phyloP scores from a whole-genome alignment of 2,329 filamentous ascomycete genomes.

The Diplodia sapinea region DNA sequence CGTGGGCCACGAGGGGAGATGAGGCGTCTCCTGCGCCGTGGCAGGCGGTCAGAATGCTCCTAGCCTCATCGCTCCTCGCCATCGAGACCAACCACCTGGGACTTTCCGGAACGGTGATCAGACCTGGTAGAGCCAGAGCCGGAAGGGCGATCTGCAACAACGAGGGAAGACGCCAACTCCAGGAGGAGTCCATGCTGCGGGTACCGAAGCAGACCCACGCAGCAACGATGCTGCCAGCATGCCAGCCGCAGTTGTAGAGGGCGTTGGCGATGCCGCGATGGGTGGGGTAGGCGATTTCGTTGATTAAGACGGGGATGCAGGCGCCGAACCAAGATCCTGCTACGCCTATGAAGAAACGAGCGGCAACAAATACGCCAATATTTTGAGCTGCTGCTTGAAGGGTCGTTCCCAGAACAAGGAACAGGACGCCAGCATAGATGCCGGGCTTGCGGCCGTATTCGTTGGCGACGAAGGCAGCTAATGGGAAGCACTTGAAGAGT shows the following conservation, averaged over 20 bases:
- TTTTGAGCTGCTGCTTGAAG: conserved; percentile 6
- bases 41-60: conserved; percentile 59
- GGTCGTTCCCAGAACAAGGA: conserved; percentile 11
- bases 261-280: conserved; percentile 47
- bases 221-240: conserved; percentile 51
- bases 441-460: conserved; percentile 37
- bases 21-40: conserved; percentile 57
- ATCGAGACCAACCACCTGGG: conserved; percentile 62
- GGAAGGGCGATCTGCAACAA: conserved; percentile 58
- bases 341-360: conserved; percentile 68
- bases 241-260: conserved; percentile 47
- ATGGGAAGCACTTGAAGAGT: conserved; percentile 33
- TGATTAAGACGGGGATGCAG: conserved; percentile 54
- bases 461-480: conserved; percentile 39
- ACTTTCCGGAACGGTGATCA: conserved; percentile 60
- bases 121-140: conserved; percentile 49
- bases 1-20: conserved; percentile 54
- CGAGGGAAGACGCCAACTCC: conserved; percentile 45
- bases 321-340: conserved; percentile 69
- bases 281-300: conserved; percentile 53
- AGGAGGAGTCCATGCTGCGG: conserved; percentile 49
- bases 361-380: conserved; percentile 60
- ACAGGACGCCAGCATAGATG: conserved; percentile 16
- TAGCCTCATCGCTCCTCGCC: conserved; percentile 49
- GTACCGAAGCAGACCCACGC: conserved; percentile 56